Percentiles rank a stretch among this genome's conserved stretches.
Evolutionary conservation across 495 filamentous ascomycete genomes (phyloP).

Genomic region (Collariella sp.): DNA sequence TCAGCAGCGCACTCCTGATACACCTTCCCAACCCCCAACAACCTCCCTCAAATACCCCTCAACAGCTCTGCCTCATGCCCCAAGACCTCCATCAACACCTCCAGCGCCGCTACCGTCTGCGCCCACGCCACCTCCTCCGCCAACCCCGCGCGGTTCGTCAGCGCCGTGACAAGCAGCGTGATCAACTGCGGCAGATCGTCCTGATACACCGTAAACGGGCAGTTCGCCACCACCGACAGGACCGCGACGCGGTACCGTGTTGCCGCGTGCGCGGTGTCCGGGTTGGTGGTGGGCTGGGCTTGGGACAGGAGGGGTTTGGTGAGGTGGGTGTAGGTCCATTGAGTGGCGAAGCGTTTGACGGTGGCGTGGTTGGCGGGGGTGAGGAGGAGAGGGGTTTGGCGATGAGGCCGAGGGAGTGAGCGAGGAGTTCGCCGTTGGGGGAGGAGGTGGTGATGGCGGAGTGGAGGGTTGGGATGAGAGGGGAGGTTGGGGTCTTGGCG

Average conservation of each 20-base stretch:
- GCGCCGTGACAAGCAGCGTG: conserved; percentile 31
- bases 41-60: conserved; percentile 31
- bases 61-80: conserved; percentile 28
- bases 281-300: conserved; percentile 17
- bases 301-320: conserved; percentile 22
- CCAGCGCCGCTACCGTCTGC: conserved; percentile 27
- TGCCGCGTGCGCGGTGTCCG: conserved; percentile 7
- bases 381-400: conserved; percentile 20
- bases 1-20: conserved; percentile 20
- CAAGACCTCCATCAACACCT: conserved; percentile 34
- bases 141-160: conserved; percentile 10
- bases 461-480: conserved; percentile 15
- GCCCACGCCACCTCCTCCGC: conserved; percentile 13
- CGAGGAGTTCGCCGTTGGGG: conserved; percentile 20
- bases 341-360: conserved; percentile 27
- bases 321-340: conserved; percentile 27
- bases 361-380: conserved; percentile 25
- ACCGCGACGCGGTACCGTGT: conserved; percentile 24
- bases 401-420: conserved; percentile 23
- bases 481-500: conserved; percentile 24
- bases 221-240: conserved; percentile 33
- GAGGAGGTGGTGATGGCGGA: conserved; percentile 12
- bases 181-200: conserved; percentile 30
- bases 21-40: conserved; percentile 24
- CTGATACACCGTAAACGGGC: conserved; percentile 34